Evolutionary conservation across 495 filamentous ascomycete species (phyloP), one percentile per base, ranked within the genome.

Genomic region (Penicillium turbatum): DNA sequence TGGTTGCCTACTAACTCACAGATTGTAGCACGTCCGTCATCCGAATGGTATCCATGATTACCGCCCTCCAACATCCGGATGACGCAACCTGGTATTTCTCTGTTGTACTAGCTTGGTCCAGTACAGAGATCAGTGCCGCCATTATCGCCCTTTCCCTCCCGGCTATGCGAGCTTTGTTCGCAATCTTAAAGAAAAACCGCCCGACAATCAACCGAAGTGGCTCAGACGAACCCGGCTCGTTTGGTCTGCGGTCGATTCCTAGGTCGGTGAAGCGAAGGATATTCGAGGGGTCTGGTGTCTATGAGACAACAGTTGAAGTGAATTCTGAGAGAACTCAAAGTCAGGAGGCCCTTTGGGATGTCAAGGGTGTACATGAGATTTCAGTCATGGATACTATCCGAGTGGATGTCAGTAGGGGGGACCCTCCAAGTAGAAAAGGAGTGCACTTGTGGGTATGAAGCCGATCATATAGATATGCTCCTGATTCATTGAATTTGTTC

Each of bases 81-180:
- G 60, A 65, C 12, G 29, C 44, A n/a, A 65, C 54, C 5, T 60
- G 60, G 60, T 63, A 60, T 26, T 58, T 65, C 45, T 62, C 60
- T 9, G 46, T 49, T 4, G 60, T 65, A 9, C 50, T 65, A 39
- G 52, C 43, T 10, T 60, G 60, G 60, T 46, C 56, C 9, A 32
- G 43, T 29, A 42, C 56, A 5, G 60, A 65, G 26, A 51, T 59
- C 27, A 48, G 45, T 27, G 42, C 60, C 17, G 55, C 49, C 1
- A 63, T 63, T 11, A 46, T 63, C 34, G 63, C 57, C 8, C 47
- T 65, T 7, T 65, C 60, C 6, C 39, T 65, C 3, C 56, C 60
- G 2, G 46, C 62, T 0, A 46, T 63, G 9, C 54, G 53, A 34
- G 53, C 53, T 24, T 36, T 55, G 5, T 56, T 59, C 17, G 53